phyloP scores from a whole-genome alignment of 169 alveolate genomes.

The Blepharisma undulans region DNA sequence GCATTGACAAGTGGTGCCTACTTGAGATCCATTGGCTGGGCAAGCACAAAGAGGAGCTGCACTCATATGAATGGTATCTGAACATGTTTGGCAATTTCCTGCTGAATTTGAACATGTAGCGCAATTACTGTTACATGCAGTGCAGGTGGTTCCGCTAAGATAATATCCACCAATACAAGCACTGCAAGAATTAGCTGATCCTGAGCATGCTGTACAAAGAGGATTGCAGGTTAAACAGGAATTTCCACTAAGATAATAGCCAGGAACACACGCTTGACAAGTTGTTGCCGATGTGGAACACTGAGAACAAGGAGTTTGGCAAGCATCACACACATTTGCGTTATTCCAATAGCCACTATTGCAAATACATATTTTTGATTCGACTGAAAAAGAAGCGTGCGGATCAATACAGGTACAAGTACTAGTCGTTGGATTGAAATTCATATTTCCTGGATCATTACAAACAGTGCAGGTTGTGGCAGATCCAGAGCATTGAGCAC shows the following conservation, averaged over 20 bases:
- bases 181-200: background rate
- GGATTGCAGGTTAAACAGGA: background rate
- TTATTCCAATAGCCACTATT: background rate
- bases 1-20: background rate
- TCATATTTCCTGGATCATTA: background rate
- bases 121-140: background rate
- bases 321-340: background rate
- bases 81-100: background rate
- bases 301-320: background rate
- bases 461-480: background rate
- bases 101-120: background rate
- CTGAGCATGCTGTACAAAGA: background rate
- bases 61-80: background rate
- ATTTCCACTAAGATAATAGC: background rate
- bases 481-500: background rate
- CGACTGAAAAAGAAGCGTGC: background rate
- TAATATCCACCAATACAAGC: background rate
- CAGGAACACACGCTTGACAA: background rate
- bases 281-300: background rate
- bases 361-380: background rate
- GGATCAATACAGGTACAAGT: background rate
- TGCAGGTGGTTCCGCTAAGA: background rate
- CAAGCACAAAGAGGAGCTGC: background rate
- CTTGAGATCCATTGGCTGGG: background rate
- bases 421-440: background rate